Evolutionary conservation across 176 grass and related monocot genomes (phyloP).

Genomic region (Triticum turgidum): DNA sequence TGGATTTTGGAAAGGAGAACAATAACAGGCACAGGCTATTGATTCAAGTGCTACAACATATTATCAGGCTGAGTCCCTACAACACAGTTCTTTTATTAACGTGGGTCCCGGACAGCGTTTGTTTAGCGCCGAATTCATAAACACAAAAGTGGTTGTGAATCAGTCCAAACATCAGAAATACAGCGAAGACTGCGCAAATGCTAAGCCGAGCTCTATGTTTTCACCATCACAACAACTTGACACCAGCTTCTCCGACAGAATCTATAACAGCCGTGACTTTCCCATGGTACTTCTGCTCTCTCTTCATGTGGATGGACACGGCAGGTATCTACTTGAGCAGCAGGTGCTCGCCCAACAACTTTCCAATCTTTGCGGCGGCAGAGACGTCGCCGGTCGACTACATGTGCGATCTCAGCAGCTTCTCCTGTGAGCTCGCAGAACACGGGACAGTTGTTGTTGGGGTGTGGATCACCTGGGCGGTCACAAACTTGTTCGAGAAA

Average conservation of each 20-base stretch:
- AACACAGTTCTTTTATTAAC: conserved; percentile 29
- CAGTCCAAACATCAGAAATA: neutral
- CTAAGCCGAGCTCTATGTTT: neutral
- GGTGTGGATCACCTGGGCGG: conserved; percentile 43
- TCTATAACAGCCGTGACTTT: conserved; percentile 25
- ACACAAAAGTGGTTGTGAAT: neutral
- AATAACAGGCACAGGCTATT: neutral
- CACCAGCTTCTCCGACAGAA: conserved; percentile 65
- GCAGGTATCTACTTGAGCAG: conserved; percentile 73
- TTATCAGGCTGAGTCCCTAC: neutral
- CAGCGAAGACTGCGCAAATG: neutral
- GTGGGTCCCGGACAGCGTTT: neutral
- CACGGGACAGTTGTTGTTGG: conserved; percentile 54
- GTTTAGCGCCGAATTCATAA: neutral
- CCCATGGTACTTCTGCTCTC: conserved; percentile 77
- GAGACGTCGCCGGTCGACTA: conserved; percentile 69
- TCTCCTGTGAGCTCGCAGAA: conserved; percentile 77
- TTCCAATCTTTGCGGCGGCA: conserved; percentile 67
- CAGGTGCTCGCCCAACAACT: conserved; percentile 70
- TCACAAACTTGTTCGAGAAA: too few relatives aligned
- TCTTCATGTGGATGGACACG: conserved; percentile 63
- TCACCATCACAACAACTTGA: conserved; percentile 54
- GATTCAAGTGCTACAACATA: neutral
- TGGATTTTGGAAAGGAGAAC: too few relatives aligned
- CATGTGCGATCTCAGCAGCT: conserved; percentile 57